Evolutionary conservation across 2,329 filamentous ascomycete species (phyloP).

Genomic region (Hypoxylon rubiginosum): DNA sequence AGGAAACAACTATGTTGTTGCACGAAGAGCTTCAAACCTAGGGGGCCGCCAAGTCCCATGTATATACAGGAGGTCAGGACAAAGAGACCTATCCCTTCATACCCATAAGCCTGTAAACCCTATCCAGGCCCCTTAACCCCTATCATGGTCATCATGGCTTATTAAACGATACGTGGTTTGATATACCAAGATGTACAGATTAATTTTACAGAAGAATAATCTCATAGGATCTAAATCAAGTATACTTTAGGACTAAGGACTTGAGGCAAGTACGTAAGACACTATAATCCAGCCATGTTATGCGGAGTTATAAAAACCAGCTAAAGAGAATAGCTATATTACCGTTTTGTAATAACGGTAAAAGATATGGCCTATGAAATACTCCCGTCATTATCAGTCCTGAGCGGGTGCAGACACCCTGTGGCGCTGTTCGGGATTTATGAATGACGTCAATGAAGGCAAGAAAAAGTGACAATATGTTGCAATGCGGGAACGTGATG

Average conservation of each 20-base stretch:
- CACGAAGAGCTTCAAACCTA: too few species aligned
- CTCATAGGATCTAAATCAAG: background rate
- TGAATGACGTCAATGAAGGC: slow-evolving; percentile 41
- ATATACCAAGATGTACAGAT: background rate
- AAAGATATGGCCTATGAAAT: background rate
- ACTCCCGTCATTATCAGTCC: background rate
- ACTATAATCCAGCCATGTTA: background rate
- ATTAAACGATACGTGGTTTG: background rate
- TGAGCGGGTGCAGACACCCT: background rate
- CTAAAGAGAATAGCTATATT: background rate
- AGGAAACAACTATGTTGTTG: too few species aligned
- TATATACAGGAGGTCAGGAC: too few species aligned
- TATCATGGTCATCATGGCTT: too few species aligned
- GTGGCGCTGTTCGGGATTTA: background rate
- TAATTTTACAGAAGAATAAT: background rate
- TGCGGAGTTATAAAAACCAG: background rate
- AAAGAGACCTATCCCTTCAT: too few species aligned
- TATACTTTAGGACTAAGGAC: background rate
- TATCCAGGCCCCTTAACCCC: too few species aligned
- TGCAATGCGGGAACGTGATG: background rate
- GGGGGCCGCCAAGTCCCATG: too few species aligned
- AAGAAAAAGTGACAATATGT: slow-evolving; percentile 14
- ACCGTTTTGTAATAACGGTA: slow-evolving; percentile 8
- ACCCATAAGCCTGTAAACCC: too few species aligned
- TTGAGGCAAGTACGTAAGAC: background rate